These are phyloP conservation scores for Podila minutissima DNA, from an alignment of 192 early-diverging fungal genomes.

Conservation along the genomic window DNA sequence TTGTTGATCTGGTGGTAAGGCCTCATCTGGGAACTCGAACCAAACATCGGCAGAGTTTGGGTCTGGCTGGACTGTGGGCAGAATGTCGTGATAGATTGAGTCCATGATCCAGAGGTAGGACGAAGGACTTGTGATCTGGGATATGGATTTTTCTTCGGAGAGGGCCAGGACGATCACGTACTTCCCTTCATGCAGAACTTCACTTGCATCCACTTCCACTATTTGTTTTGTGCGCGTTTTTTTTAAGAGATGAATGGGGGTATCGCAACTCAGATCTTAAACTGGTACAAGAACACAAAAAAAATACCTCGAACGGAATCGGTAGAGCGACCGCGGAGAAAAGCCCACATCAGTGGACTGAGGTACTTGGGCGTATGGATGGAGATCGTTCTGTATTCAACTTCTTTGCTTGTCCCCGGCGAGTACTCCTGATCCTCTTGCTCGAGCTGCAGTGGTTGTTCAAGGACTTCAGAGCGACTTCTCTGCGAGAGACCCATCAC, in stretches of 20 bases:
- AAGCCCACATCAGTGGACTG: conserved; percentile 4
- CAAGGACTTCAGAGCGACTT: neutral
- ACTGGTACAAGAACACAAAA: neutral
- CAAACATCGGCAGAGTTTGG: conserved; percentile 19
- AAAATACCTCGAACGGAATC: conserved; percentile 7
- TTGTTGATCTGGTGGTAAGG: neutral
- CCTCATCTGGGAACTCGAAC: conserved; percentile 27
- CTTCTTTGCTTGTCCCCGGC: neutral
- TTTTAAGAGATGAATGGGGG: neutral
- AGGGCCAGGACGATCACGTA: conserved; percentile 23
- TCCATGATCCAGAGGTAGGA: conserved; percentile 18
- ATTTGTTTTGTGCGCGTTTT: neutral
- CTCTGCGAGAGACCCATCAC: neutral
- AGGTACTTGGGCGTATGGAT: conserved; percentile 8
- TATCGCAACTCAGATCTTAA: too few relatives aligned
- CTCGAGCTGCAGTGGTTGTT: neutral
- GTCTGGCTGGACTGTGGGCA: conserved; percentile 3
- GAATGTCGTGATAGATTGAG: conserved; percentile 19
- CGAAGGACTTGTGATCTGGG: conserved; percentile 8
- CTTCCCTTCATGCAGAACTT: neutral
- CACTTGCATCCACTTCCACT: conserved; percentile 28
- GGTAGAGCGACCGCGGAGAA: neutral
- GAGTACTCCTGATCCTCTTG: neutral
- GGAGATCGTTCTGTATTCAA: conserved; percentile 17
- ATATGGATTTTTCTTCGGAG: conserved; percentile 9